A percentile compares a stretch with the other conserved stretches of the same genome.
Conservation (phyloP, 345 rosid species). For the Physaria fendleri region DNA sequence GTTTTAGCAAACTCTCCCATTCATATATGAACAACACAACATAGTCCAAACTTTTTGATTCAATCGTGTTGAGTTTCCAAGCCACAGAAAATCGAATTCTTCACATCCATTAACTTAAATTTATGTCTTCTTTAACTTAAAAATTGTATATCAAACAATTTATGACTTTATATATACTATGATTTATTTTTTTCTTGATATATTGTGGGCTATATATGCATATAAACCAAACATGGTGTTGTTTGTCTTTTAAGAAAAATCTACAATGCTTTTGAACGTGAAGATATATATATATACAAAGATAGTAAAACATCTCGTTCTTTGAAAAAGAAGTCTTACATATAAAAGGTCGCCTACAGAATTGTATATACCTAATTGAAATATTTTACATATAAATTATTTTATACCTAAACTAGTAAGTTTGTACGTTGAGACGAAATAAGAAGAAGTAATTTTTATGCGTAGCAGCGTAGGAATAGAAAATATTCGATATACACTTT, state of each 20-base stretch:
- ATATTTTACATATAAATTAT: not conserved
- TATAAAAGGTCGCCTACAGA: not conserved
- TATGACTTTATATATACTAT: too few species aligned
- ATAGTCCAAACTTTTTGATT: not conserved
- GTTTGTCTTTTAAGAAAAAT: too few species aligned
- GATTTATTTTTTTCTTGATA: too few species aligned
- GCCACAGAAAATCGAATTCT: not conserved
- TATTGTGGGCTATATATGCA: too few species aligned
- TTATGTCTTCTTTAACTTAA: too few species aligned
- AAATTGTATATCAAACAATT: too few species aligned
- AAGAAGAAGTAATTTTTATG: not conserved
- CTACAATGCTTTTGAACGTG: not conserved
- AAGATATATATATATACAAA: not conserved
- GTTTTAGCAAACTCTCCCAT: not conserved
- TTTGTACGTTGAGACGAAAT: conserved; percentile 11
- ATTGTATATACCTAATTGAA: not conserved
- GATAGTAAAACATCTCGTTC: not conserved
- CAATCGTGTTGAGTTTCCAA: not conserved
- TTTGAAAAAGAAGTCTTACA: not conserved
- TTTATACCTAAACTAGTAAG: not conserved
- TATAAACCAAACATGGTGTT: too few species aligned
- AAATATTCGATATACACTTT: conserved; percentile 3
- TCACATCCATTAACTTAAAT: too few species aligned
- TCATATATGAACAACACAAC: not conserved
- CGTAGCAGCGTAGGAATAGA: too few species aligned